These are phyloP conservation scores for Colletotrichum abscissum DNA, from an alignment of 2,329 filamentous ascomycete genomes.

Conservation along the genomic window DNA sequence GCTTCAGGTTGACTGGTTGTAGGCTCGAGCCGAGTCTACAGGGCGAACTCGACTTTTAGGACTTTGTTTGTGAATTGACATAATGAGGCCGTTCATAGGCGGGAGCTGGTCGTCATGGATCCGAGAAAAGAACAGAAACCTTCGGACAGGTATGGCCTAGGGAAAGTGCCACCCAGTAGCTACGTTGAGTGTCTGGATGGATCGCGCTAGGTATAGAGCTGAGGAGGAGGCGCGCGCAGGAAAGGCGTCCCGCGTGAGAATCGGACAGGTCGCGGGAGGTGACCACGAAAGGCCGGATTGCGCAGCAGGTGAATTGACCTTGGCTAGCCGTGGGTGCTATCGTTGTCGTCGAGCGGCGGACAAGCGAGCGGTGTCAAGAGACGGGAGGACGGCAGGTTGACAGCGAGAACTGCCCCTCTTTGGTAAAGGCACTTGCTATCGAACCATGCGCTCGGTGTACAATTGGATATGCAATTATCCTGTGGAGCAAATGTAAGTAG, in stretches of 20 bases:
- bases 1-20: conserved; percentile 34
- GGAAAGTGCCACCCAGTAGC: not conserved
- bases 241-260: not conserved
- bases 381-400: not conserved
- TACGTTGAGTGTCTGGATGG: not conserved
- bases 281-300: not conserved
- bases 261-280: not conserved
- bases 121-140: not conserved
- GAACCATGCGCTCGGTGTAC: conserved; percentile 21
- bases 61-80: conserved; percentile 32
- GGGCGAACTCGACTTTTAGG: conserved; percentile 31
- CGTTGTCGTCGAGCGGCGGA: not conserved
- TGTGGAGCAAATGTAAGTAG: not conserved
- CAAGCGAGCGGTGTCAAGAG: not conserved
- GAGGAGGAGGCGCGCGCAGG: not conserved
- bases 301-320: not conserved
- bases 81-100: conserved; percentile 34
- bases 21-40: conserved; percentile 30
- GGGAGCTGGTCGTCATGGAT: conserved; percentile 18
- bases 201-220: not conserved
- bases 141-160: not conserved
- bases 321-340: not conserved
- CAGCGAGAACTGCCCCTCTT: conserved; percentile 24
- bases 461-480: not conserved
- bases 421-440: not conserved